Base-by-base conservation (phyloP, 164 flowering plant species). In the Nymphaea thermarum region DNA sequence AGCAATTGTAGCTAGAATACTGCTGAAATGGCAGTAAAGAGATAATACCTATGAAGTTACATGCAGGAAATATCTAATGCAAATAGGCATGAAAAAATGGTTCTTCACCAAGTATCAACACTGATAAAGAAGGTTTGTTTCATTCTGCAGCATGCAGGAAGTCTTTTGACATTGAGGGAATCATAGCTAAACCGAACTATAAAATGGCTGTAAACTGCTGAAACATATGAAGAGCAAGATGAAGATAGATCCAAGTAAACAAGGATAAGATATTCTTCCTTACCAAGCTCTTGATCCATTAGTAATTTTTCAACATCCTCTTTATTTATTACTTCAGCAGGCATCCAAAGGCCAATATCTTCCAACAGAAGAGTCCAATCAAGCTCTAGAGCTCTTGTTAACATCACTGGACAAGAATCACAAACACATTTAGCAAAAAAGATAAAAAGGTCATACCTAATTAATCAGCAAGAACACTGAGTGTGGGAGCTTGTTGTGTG, bases 281-380 rank as follows among this genome's bases (percentile, higher is more conserved):
- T 85, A 95, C 98, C 96, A 70, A 75, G 67, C 12, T 88, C 98
- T 63, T 82, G 87, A 70, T 71, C 87, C 43, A 82, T 87, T 71
- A 81, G 84, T 63, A 92, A 87, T 71, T 82, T 84, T 77, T 90
- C 97, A 75, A 82, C 79, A 64, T 82, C 87, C 75, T 83, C 91
- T 62, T 74, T 78, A 77, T 86, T 68, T 63, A 77, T 68, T 43
- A 89, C 66, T 73, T 85, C 83, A 67, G 75, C 62, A 51, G 99
- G 99, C 68, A 95, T 80, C 94, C 94, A 95, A 43, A 95, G 72
- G 44, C 99, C 98, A 78, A 92, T 83, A 11, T 83, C 81, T 78
- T 90, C 98, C 71, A 81, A 77, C 43, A 95, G 65, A 65, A 70
- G 67, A 12, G 64, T 74, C 97, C 96, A 95, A 59, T 81, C 72